Base-by-base conservation (phyloP, 2,329 filamentous ascomycete genomes). In the Rasamsonia emersonii region DNA sequence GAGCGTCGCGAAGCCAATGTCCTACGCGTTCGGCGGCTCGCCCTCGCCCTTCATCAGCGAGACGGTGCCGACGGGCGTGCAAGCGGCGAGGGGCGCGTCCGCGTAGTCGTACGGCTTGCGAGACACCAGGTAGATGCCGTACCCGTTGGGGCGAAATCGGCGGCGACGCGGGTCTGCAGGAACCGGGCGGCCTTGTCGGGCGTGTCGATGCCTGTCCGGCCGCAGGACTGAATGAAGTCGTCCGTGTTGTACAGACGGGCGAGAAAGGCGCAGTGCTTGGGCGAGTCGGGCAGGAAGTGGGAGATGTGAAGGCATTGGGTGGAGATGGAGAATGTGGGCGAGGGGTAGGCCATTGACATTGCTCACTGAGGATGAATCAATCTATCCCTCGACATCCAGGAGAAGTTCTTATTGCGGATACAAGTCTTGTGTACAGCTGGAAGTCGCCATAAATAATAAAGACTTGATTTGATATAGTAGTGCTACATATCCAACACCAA, bases 1-100 rank as follows among this genome's bases (percentile, higher is more conserved):
- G 11, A 50, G 19, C 6, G 50, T 37, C 3, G 42, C 34, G 33
- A 40, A 51, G 11, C 49, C 46, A 14, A 53, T 34, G 33, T 51
- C 49, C 3, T 46, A 47, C 3, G 40, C 45, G 7, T 30, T 32
- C 9, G 43, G 42, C 3, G 42, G 37, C 10, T 38, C 24, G 2
- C 45, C 38, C 10, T 38, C 24, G 2, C 45, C 38, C 17, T 42
- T 41, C 30, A 43, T 35, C 4, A 47, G 33, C 1, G 45, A 46
- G 1, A 44, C 44, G 3, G 24, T 30, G 4, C 45, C 46, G 14
- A 49, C 41, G 5, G 16, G 15, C 18, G 23, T 32, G 21, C 38
- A 34, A 25, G 33, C 24, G 9, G 23, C 30, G 8, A 33, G 33
- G 15, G 33, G 24, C 11, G 30, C 30, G n/a, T 29, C 20, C 3